Evolutionary conservation across 2,329 filamentous ascomycete genomes (phyloP).

Genomic region (Exophiala xenobiotica): DNA sequence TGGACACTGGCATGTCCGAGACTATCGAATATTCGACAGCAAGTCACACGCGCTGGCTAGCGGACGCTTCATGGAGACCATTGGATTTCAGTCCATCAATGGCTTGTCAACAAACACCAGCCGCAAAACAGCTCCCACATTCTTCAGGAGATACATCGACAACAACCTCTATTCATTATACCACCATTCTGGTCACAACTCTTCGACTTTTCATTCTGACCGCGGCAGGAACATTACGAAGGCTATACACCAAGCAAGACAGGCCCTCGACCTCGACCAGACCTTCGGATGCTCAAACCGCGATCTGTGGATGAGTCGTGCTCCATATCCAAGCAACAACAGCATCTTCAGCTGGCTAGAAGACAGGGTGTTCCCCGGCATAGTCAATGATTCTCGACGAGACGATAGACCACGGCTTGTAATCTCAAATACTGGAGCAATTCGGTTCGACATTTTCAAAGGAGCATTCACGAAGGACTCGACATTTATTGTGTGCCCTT

Average conservation of each 20-base stretch:
- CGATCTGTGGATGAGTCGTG: slow-evolving; percentile 77
- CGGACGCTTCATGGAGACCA: slow-evolving; percentile 90
- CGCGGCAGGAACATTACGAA: slow-evolving; percentile 70
- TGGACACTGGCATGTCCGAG: slow-evolving; percentile 85
- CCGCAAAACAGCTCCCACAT: slow-evolving; percentile 50
- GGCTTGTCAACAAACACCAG: slow-evolving; percentile 54
- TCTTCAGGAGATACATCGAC: slow-evolving; percentile 83
- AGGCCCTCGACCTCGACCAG: slow-evolving; percentile 68
- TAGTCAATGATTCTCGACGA: slow-evolving; percentile 59
- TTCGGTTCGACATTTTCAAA: slow-evolving; percentile 94
- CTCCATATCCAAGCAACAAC: slow-evolving; percentile 67
- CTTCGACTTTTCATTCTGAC: slow-evolving; percentile 71
- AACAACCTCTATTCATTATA: slow-evolving; percentile 85
- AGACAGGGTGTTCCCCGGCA: slow-evolving; percentile 68
- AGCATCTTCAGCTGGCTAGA: slow-evolving; percentile 84
- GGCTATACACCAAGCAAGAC: slow-evolving; percentile 68
- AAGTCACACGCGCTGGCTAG: slow-evolving; percentile 78
- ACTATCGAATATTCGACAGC: slow-evolving; percentile 76
- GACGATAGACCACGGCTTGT: slow-evolving; percentile 65
- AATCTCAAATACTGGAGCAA: slow-evolving; percentile 83
- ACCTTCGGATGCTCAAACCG: slow-evolving; percentile 79
- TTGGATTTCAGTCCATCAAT: slow-evolving; percentile 87
- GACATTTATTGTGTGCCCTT: slow-evolving; percentile 83
- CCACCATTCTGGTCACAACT: slow-evolving; percentile 73
- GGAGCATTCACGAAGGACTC: slow-evolving; percentile 86